These are phyloP conservation scores for Trypethelium eluteriae DNA, from an alignment of 495 filamentous ascomycete species.

Conservation along the genomic window DNA sequence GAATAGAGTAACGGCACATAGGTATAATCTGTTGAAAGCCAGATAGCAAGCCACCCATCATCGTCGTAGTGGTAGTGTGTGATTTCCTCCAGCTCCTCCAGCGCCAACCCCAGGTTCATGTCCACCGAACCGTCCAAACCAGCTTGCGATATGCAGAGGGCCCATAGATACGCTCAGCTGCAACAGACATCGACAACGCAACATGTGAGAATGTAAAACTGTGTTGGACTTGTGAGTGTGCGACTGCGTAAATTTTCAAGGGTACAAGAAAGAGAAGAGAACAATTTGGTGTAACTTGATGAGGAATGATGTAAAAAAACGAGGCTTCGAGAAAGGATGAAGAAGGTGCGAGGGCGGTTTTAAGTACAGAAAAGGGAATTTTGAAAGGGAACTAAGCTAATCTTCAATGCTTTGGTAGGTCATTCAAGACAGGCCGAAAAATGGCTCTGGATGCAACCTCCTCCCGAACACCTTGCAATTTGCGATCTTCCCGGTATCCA, in stretches of 20 bases:
- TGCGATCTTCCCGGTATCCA: slow-evolving; percentile 1
- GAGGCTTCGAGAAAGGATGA: neutral
- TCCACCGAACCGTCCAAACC: slow-evolving; percentile 8
- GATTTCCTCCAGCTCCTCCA: neutral
- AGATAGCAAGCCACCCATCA: neutral
- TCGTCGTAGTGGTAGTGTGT: neutral
- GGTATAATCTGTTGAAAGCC: neutral
- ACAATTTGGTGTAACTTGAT: neutral
- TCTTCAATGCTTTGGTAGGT: neutral
- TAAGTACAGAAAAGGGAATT: neutral
- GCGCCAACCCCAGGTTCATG: slow-evolving; percentile 5
- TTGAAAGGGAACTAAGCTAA: neutral
- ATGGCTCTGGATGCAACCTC: slow-evolving; percentile 1
- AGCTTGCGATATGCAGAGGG: neutral
- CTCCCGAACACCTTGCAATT: slow-evolving; percentile 11
- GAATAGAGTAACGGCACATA: neutral
- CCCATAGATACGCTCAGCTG: slow-evolving; percentile 13
- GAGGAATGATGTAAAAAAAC: neutral
- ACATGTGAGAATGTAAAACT: neutral
- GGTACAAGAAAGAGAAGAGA: neutral
- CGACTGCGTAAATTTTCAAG: neutral
- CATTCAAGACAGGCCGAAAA: neutral
- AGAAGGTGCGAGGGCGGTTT: neutral
- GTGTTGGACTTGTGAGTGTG: neutral
- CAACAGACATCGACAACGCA: slow-evolving; percentile 8